A percentile compares a stretch with the other conserved stretches of the same genome.
phyloP scores from a whole-genome alignment of 768 basidiomycete species.

The Tylopilus subfusipes region DNA sequence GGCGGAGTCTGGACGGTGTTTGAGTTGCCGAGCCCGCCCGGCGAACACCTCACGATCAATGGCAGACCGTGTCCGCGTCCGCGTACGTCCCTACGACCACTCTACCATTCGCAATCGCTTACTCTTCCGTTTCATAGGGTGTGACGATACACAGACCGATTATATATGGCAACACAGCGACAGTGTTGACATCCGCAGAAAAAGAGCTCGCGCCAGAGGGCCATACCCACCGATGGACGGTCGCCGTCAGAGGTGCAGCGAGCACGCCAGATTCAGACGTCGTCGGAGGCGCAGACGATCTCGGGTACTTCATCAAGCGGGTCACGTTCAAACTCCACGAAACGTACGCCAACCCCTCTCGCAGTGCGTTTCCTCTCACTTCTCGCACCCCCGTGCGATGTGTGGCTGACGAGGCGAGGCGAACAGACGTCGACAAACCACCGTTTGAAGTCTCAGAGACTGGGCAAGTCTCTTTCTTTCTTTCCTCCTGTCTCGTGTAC shows the following conservation, averaged over 20 bases:
- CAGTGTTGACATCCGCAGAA: slow-evolving; percentile 72
- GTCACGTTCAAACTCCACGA: slow-evolving; percentile 98
- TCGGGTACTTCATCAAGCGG: slow-evolving; percentile 89
- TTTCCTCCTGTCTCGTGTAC: neutral
- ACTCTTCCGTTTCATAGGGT: slow-evolving; percentile 47
- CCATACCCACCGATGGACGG: slow-evolving; percentile 96
- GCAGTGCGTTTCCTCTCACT: slow-evolving; percentile 62
- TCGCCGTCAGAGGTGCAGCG: slow-evolving; percentile 87
- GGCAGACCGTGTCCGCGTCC: slow-evolving; percentile 73
- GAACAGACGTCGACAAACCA: slow-evolving; percentile 80
- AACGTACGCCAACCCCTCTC: slow-evolving; percentile 85
- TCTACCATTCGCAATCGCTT: neutral
- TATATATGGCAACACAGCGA: slow-evolving; percentile 93
- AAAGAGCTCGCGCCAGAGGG: slow-evolving; percentile 56
- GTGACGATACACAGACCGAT: slow-evolving; percentile 85
- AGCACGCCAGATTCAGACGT: slow-evolving; percentile 67
- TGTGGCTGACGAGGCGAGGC: neutral
- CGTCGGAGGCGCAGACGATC: slow-evolving; percentile 88
- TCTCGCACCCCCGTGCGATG: neutral
- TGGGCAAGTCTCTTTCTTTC: slow-evolving; percentile 48
- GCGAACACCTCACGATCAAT: slow-evolving; percentile 41
- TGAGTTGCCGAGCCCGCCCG: slow-evolving; percentile 37
- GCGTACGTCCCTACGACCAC: slow-evolving; percentile 45
- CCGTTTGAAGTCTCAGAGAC: slow-evolving; percentile 97
- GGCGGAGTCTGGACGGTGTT: slow-evolving; percentile 36